Evolutionary conservation across 148 eudicot species (phyloP), one percentile per base, ranked within the genome.

Genomic region (Arbutus unedo): DNA sequence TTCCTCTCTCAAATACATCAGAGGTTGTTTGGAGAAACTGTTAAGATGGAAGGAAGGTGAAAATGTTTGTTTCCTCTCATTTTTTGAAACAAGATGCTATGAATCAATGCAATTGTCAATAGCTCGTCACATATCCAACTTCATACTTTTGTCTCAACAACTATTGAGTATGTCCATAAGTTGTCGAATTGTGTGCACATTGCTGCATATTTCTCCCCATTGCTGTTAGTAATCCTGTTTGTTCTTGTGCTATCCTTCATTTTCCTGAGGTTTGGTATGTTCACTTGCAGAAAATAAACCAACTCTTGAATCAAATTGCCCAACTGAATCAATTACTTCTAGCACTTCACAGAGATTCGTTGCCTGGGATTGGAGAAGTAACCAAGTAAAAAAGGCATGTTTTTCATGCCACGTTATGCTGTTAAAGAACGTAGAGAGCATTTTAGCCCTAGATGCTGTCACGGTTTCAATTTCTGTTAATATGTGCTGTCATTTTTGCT

Each of bases 251-350:
- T 48, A 41, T 76, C 73, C 41, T 66, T 21, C 0, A 23, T 53
- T 51, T 67, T 59, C 21, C 54, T 81, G 38, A 74, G 50, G 31
- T 81, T 73, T 62, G 38, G 44, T 11, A 2, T 87, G 21, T 11
- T 84, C 78, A 44, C 80, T 79, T 88, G 91, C 94, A 92, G 94
- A 89, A 89, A 89, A 92, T 90, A 76, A 79, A 84, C 57, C 87
- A 88, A 79, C 87, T 92, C 18, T 83, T 92, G 81, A 86, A 85
- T 74, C 93, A 92, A 84, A 83, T 89, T 82, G 88, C 89, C 19
- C 79, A 82, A 14, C 87, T 90, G 91, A 92, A 89, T 81, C 88
- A 87, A 79, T 19, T 86, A 56, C 57, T 90, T 88, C 78, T 88
- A 64, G 80, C 87, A 47, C 79, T 85, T 56, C 83, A 83, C 64